Evolutionary conservation across 2,329 filamentous ascomycete species (phyloP).

Genomic region (Fusarium cicatricum): DNA sequence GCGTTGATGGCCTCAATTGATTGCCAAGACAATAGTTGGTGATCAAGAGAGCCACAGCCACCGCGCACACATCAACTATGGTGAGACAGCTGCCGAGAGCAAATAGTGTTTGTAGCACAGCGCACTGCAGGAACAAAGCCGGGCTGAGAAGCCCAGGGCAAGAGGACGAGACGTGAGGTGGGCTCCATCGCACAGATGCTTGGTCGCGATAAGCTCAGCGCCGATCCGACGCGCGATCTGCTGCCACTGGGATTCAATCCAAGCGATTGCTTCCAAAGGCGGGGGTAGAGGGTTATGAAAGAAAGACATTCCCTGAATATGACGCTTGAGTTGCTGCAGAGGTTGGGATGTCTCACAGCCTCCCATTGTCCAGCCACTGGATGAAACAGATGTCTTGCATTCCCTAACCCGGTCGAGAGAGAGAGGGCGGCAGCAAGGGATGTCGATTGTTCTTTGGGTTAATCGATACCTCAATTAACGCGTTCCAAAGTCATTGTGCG

Average conservation of each 20-base stretch:
- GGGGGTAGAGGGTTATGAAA: conserved; percentile 1
- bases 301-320: neutral
- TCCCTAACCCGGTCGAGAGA: neutral
- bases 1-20: neutral
- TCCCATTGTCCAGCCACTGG: conserved; percentile 19
- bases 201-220: conserved; percentile 23
- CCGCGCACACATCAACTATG: neutral
- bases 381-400: conserved; percentile 14
- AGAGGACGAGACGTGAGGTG: no score
- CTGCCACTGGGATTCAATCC: conserved; percentile 25
- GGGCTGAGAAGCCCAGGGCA: neutral
- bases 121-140: neutral
- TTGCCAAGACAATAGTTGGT: conserved; percentile 8
- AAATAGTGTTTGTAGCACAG: conserved; percentile 1
- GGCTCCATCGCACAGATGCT: neutral
- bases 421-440: neutral
- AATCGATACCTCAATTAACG: no score
- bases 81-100: neutral
- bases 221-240: conserved; percentile 28
- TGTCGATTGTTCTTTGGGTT: neutral
- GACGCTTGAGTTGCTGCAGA: conserved; percentile 4
- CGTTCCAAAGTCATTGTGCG: no score
- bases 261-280: conserved; percentile 22
- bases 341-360: neutral
- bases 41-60: neutral